A percentile compares a stretch with the other conserved stretches of the same genome.
phyloP scores from a whole-genome alignment of 805 yeast species.

The Wickerhamiella cacticola region DNA sequence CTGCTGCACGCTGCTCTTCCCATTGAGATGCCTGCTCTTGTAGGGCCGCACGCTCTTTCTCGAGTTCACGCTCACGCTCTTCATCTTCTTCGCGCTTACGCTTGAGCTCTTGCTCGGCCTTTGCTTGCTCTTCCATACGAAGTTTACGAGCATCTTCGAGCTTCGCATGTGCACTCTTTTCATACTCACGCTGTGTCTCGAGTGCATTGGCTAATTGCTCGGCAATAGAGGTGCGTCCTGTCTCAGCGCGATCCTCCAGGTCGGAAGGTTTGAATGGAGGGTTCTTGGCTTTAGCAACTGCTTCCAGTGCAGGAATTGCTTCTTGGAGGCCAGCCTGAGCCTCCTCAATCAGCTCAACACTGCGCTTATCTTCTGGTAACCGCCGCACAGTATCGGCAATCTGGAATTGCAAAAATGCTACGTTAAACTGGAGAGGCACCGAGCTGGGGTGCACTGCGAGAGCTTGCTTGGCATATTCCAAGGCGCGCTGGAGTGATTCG shows the following conservation, averaged over 20 bases:
- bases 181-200: constrained; percentile 60
- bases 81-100: constrained; percentile 21
- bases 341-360: constrained; percentile 45
- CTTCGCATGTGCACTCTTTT: constrained; percentile 43
- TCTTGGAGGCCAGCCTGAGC: constrained; percentile 46
- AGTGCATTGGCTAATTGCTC: constrained; percentile 59
- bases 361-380: constrained; percentile 46
- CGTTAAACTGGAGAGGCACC: constrained; percentile 54
- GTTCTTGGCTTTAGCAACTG: constrained; percentile 44
- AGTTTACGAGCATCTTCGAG: constrained; percentile 61
- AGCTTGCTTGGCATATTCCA: constrained; percentile 53
- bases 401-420: constrained; percentile 75
- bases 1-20: constrained; percentile 28
- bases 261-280: constrained; percentile 76
- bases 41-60: constrained; percentile 25
- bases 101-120: constrained; percentile 31
- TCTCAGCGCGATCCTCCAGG: constrained; percentile 67
- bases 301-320: constrained; percentile 49
- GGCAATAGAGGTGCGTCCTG: constrained; percentile 42
- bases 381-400: constrained; percentile 72
- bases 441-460: constrained; percentile 32
- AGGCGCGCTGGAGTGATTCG: constrained; percentile 46
- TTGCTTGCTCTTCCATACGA: constrained; percentile 45
- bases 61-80: constrained; percentile 26
- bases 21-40: constrained; percentile 31